phyloP scores from a whole-genome alignment of 2,329 filamentous ascomycete species.

The Xylaria arbuscula region DNA sequence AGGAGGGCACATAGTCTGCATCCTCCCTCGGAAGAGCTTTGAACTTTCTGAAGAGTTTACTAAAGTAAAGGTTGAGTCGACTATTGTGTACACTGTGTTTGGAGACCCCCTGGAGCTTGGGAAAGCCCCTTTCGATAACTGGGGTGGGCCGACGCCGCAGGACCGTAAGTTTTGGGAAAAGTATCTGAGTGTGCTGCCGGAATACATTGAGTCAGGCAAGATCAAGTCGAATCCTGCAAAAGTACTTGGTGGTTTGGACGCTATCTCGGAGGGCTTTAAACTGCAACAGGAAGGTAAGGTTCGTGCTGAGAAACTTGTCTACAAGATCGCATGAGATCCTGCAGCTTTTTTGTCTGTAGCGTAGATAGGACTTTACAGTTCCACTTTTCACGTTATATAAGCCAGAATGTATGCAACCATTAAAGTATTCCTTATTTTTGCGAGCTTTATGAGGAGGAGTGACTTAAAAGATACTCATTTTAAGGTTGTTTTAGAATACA shows the following conservation, averaged over 20 bases:
- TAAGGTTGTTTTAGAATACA: no score
- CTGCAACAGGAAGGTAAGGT: conserved; percentile 47
- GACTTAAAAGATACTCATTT: no score
- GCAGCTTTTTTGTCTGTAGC: not conserved
- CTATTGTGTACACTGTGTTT: conserved; percentile 51
- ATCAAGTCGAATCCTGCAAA: conserved; percentile 48
- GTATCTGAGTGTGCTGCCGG: conserved; percentile 47
- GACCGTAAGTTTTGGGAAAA: conserved; percentile 51
- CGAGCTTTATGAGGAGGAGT: no score
- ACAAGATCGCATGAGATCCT: conserved; percentile 42
- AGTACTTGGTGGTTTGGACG: conserved; percentile 47
- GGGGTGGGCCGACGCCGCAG: conserved; percentile 44
- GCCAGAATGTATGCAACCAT: no score
- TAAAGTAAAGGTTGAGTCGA: conserved; percentile 50
- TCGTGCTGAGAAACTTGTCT: conserved; percentile 51
- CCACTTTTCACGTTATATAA: no score
- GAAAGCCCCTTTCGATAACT: conserved; percentile 43
- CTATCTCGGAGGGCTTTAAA: conserved; percentile 46
- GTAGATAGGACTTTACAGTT: no score
- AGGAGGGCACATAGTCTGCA: conserved; percentile 46
- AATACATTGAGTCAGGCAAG: conserved; percentile 44
- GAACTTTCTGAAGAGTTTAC: conserved; percentile 39
- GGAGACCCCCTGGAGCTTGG: conserved; percentile 42
- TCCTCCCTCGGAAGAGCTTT: conserved; percentile 41
- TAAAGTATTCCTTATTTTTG: no score